Base-by-base conservation (phyloP, 1,284 basidiomycete species). In the Ceratorhiza oryzae-sativae region DNA sequence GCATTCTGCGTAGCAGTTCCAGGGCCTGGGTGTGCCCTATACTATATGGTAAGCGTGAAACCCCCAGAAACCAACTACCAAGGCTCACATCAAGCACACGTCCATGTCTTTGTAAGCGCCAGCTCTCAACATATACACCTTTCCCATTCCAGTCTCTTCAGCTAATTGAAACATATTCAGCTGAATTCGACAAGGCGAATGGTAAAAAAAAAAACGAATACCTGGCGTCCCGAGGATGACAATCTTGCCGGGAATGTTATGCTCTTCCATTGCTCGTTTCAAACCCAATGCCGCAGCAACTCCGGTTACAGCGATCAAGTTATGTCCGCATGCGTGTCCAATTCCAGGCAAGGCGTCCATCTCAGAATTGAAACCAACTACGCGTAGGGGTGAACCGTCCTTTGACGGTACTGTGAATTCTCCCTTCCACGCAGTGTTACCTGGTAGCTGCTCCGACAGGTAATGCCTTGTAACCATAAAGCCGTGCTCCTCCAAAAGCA, bases 151-250 rank as follows among this genome's bases (percentile, higher is more conserved):
- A 15, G 82, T 83, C 80, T 95, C 94, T 80, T 95, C 94, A 15
- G 90, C 94, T 83, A 18, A 18, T 73, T 58, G 18, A 10, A 39
- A 59, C 20, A n/a, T 3, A 49, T 13, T 49, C 13, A 15, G 41
- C 36, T 4, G 23, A 18, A 58, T 9, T 4, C 18, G 48, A 27
- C 61, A 36, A 36, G 5, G 32, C 9, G 42, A 39, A 18, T 18
- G 15, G 12, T 12, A 59, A 12, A 1, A 2, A 8, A 15, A 20
- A 68, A 15, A 49, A 34, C 8, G 18, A 45, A 62, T 80, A 90
- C 90, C 90, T 72, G 94, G 94, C 3, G 94, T 96, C 27, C 94
- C 94, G 3, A 96, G 83, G 34, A 96, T 84, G 55, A 94, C 82
- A 15, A 96, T 83, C 68, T 84, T 91, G 1, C 93, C 94, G 1